Evolutionary conservation across 2,329 filamentous ascomycete genomes (phyloP).

Genomic region (Epicoccum sorghinum): DNA sequence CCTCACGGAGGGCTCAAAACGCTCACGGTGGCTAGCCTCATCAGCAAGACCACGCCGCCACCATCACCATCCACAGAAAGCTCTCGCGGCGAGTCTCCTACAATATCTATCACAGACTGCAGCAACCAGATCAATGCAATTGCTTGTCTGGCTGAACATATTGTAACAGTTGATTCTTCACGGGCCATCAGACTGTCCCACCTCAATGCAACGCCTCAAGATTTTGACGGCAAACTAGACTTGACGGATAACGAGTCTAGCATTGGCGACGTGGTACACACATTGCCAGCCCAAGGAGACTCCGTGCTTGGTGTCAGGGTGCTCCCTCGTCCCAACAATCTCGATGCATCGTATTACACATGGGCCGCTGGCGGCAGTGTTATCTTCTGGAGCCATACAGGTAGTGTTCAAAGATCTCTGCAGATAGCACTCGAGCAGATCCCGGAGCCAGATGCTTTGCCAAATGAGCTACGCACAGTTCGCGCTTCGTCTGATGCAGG

Average conservation of each 20-base stretch:
- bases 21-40: constrained; percentile 48
- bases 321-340: constrained; percentile 64
- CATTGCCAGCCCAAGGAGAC: constrained; percentile 63
- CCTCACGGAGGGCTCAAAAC: constrained; percentile 63
- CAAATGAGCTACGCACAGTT: constrained; percentile 65
- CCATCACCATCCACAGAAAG: constrained; percentile 41
- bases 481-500: constrained; percentile 65
- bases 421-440: constrained; percentile 72
- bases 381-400: constrained; percentile 80
- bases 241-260: constrained; percentile 26
- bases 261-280: constrained; percentile 44
- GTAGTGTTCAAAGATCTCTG: constrained; percentile 68
- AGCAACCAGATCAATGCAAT: constrained; percentile 47
- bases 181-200: constrained; percentile 70
- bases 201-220: constrained; percentile 50
- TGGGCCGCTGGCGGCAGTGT: constrained; percentile 85
- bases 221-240: background rate
- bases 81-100: constrained; percentile 41
- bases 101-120: constrained; percentile 32
- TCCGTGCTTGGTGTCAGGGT: constrained; percentile 73
- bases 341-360: constrained; percentile 79
- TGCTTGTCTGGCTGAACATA: constrained; percentile 44
- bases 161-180: constrained; percentile 70
- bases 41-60: constrained; percentile 37
- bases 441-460: constrained; percentile 51